phyloP scores from a whole-genome alignment of 2,329 filamentous ascomycete genomes.

The Tolypocladium endophyticum region DNA sequence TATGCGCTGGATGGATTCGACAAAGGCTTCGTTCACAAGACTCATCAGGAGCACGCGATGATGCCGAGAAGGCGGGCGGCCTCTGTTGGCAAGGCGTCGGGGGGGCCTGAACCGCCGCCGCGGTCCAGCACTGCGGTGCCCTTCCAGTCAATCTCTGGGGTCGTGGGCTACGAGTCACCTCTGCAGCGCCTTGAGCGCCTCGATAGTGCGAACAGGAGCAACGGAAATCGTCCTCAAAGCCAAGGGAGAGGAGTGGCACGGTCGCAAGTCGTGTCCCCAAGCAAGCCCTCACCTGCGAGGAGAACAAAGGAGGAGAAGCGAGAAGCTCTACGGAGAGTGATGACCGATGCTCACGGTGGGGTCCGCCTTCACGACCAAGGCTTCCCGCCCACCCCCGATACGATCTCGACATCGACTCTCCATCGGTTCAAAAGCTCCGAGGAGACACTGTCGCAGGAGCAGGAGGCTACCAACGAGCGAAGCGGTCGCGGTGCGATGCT shows the following conservation, averaged over 20 bases:
- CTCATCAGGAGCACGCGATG: not conserved
- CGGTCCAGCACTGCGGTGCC: constrained; percentile 20
- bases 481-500: constrained; percentile 20
- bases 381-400: constrained; percentile 49
- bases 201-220: constrained; percentile 17
- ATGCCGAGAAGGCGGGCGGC: constrained; percentile 9
- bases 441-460: constrained; percentile 31
- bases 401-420: constrained; percentile 45
- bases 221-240: constrained; percentile 19
- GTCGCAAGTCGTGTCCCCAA: constrained; percentile 7
- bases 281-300: constrained; percentile 10
- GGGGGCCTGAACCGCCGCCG: constrained; percentile 1
- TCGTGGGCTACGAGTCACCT: constrained; percentile 19
- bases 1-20: constrained; percentile 16
- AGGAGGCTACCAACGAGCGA: constrained; percentile 13
- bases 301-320: constrained; percentile 35
- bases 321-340: constrained; percentile 35
- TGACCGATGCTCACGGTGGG: constrained; percentile 32
- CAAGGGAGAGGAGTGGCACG: constrained; percentile 12
- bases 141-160: constrained; percentile 34
- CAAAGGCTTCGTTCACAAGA: not conserved
- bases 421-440: constrained; percentile 38
- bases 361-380: constrained; percentile 30
- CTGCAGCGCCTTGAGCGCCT: constrained; percentile 39
- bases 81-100: constrained; percentile 12